Conservation (phyloP, 768 basidiomycete species). For the Favolaschia claudopus region DNA sequence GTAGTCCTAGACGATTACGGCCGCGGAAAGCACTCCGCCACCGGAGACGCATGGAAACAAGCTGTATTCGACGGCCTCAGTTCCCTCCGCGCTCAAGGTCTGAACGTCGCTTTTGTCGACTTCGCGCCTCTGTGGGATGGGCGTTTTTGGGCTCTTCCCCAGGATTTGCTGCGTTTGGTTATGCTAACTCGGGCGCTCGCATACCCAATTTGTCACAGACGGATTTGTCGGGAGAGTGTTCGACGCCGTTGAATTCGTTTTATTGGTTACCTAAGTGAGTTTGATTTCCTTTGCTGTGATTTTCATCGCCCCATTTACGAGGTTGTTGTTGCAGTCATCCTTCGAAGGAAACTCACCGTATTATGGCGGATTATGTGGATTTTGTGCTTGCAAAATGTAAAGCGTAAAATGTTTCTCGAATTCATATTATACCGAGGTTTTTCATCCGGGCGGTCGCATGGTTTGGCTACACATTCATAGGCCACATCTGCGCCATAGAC, state of each 20-base stretch:
- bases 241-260: slow-evolving; percentile 56
- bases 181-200: slow-evolving; percentile 45
- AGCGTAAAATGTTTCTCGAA: too few species aligned
- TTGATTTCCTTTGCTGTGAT: not conserved
- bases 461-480: too few species aligned
- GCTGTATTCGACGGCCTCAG: slow-evolving; percentile 51
- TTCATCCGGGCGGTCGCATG: too few species aligned
- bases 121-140: slow-evolving; percentile 60
- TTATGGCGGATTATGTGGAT: slow-evolving; percentile 60
- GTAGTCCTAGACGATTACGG: slow-evolving; percentile 62
- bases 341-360: slow-evolving; percentile 53
- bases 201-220: slow-evolving; percentile 41
- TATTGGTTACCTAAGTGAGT: slow-evolving; percentile 60
- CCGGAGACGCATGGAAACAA: slow-evolving; percentile 57
- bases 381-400: not conserved
- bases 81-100: slow-evolving; percentile 38
- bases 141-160: slow-evolving; percentile 50
- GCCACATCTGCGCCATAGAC: too few species aligned
- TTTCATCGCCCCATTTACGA: not conserved
- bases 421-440: too few species aligned
- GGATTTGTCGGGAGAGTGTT: slow-evolving; percentile 38
- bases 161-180: slow-evolving; percentile 58
- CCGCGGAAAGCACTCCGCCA: slow-evolving; percentile 46
- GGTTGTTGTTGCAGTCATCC: slow-evolving; percentile 47
- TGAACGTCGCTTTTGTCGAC: slow-evolving; percentile 55